Base-by-base conservation (phyloP, 768 basidiomycete species). In the Lentinula sp. region DNA sequence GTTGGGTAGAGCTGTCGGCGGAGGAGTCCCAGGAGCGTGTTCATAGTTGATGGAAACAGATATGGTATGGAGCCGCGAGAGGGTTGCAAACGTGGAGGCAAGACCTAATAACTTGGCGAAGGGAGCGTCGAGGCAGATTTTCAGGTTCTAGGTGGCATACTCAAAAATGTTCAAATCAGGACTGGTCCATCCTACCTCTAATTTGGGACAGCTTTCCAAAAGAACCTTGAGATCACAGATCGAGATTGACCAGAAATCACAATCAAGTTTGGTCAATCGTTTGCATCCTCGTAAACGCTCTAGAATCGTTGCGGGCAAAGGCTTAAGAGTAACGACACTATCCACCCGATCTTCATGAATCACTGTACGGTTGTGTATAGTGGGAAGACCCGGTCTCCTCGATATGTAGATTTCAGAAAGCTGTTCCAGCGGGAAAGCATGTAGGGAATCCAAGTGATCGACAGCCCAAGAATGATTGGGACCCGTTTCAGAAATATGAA, bases 401-500 rank as follows among this genome's bases (percentile, higher is more conserved):
- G 66, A 56, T 32, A 76, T 65, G 43, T 67, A 68, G 31, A 76
- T 62, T 40, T 63, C 62, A 4, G 57, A 55, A 9, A 77, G 66
- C 1, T 58, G 58, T 6, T 65, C 53, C 31, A 76, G 65, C 34
- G 74, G 70, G 39, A 75, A 52, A 32, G 65, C 64, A 37, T 70
- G 57, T 21, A 77, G 60, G 10, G 76, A 77, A 32, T 63, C 61
- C 21, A 77, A 64, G 64, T 76, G 76, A 66, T 77, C 76, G 21
- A 70, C 66, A 39, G 71, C 69, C 76, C 76, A 76, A 31, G 76
- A 76, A 65, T 77, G 76, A 64, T 74, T 70, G 1, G 72, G 70
- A 28, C 71, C 72, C 8, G 62, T 59, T 63, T 76, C 75, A 23
- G 66, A 65, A 49, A 76, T 64, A 15, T 66, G 57, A 18, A 76